Evolutionary conservation across 139 green algal genomes (phyloP).

Genomic region (Chlorella sp.): DNA sequence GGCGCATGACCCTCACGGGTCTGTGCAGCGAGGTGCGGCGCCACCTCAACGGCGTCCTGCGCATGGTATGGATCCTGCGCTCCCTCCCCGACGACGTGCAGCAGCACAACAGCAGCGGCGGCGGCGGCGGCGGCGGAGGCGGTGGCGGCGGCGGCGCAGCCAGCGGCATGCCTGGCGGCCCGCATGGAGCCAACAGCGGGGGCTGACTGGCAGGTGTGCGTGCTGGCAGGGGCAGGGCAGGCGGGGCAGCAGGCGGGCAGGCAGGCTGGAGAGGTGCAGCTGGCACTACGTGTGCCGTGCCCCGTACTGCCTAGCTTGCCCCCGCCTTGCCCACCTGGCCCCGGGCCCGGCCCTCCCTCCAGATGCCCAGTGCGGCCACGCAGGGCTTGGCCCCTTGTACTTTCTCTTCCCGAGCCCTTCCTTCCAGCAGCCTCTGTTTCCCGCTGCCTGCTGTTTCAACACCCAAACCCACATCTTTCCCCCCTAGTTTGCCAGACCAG

Average conservation of each 20-base stretch:
- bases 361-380: background rate
- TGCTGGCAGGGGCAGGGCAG: background rate
- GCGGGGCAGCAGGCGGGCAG: too few relatives aligned
- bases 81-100: constrained; percentile 35
- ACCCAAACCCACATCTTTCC: too few relatives aligned
- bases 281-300: background rate
- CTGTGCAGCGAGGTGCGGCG: constrained; percentile 34
- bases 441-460: too few relatives aligned
- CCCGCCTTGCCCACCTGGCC: background rate
- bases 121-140: background rate
- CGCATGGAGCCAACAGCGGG: background rate
- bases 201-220: background rate
- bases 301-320: background rate
- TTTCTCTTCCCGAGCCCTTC: too few relatives aligned
- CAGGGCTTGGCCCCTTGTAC: too few relatives aligned
- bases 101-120: constrained; percentile 23
- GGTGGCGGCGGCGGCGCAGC: background rate
- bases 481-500: too few relatives aligned
- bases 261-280: too few relatives aligned
- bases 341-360: background rate
- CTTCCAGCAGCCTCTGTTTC: too few relatives aligned
- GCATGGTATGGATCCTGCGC: constrained; percentile 41
- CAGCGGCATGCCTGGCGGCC: background rate
- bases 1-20: constrained; percentile 20
- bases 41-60: constrained; percentile 36